phyloP scores from a whole-genome alignment of 2,329 filamentous ascomycete species.

The Monilinia fructicola region DNA sequence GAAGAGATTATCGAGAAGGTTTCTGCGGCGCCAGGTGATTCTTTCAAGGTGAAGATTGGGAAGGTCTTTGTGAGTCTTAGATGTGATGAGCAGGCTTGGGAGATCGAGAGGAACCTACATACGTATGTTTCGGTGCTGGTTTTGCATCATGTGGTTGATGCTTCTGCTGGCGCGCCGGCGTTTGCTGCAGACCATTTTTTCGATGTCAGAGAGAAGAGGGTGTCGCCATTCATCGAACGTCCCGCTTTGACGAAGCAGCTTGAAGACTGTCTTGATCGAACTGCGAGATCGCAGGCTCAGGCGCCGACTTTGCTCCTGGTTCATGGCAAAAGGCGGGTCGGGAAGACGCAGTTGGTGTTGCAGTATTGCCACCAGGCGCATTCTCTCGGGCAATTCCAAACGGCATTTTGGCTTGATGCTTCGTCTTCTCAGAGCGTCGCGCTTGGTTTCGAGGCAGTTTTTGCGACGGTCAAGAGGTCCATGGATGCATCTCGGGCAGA shows the following conservation, averaged over 20 bases:
- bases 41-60: slow-evolving; percentile 27
- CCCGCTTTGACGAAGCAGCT: slow-evolving; percentile 22
- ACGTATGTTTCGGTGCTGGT: slow-evolving; percentile 31
- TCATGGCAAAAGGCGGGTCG: slow-evolving; percentile 23
- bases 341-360: slow-evolving; percentile 29
- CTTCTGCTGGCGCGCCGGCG: slow-evolving; percentile 16
- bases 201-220: slow-evolving; percentile 27
- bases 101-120: slow-evolving; percentile 30
- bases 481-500: slow-evolving; percentile 25
- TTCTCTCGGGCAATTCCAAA: slow-evolving; percentile 26
- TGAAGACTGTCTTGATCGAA: slow-evolving; percentile 22
- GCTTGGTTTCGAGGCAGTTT: slow-evolving; percentile 28
- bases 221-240: slow-evolving; percentile 24
- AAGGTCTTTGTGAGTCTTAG: slow-evolving; percentile 29
- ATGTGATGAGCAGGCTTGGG: slow-evolving; percentile 31
- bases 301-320: slow-evolving; percentile 26
- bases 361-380: slow-evolving; percentile 27
- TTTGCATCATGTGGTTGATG: slow-evolving; percentile 31
- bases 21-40: slow-evolving; percentile 24
- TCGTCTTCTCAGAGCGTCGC: slow-evolving; percentile 24
- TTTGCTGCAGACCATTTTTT: slow-evolving; percentile 27
- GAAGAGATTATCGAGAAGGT: slow-evolving; percentile 28
- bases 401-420: slow-evolving; percentile 28
- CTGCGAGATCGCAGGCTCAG: slow-evolving; percentile 23
- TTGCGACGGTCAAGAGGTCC: slow-evolving; percentile 27